phyloP scores from a whole-genome alignment of 768 basidiomycete species.

The Suillus occidentalis region DNA sequence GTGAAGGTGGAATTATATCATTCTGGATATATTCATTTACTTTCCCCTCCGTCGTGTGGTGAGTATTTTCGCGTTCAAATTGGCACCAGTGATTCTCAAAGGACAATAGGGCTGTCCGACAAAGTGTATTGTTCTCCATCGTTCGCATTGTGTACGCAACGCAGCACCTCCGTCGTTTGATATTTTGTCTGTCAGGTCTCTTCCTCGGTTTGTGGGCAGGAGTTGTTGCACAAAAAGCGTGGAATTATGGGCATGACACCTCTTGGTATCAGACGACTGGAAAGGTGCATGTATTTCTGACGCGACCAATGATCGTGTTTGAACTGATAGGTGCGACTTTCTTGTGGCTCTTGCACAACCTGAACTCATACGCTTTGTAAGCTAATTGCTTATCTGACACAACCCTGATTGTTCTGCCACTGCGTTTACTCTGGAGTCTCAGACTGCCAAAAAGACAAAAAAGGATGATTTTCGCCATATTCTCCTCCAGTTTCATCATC shows the following conservation, averaged over 20 bases:
- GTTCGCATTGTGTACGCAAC: slow-evolving; percentile 16
- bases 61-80: slow-evolving; percentile 5
- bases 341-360: background rate
- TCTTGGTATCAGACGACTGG: background rate
- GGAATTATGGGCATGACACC: background rate
- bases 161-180: slow-evolving; percentile 13
- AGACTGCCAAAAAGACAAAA: slow-evolving; percentile 8
- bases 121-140: slow-evolving; percentile 21
- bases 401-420: background rate
- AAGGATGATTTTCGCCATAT: slow-evolving; percentile 7
- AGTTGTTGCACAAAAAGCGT: slow-evolving; percentile 5
- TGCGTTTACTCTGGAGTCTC: slow-evolving; percentile 11
- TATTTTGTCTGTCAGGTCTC: slow-evolving; percentile 10
- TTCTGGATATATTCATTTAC: slow-evolving; percentile 18
- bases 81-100: background rate
- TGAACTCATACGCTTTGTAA: background rate
- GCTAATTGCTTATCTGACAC: slow-evolving; percentile 6
- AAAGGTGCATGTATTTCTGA: background rate
- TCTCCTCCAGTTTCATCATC: slow-evolving; percentile 3
- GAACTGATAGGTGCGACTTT: slow-evolving; percentile 6
- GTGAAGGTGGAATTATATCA: background rate
- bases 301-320: background rate
- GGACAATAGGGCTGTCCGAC: slow-evolving; percentile 19
- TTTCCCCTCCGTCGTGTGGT: slow-evolving; percentile 17
- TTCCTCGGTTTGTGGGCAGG: slow-evolving; percentile 14